These are phyloP conservation scores for Wickerhamiella domercqiae DNA, from an alignment of 805 yeast species.

Conservation along the genomic window DNA sequence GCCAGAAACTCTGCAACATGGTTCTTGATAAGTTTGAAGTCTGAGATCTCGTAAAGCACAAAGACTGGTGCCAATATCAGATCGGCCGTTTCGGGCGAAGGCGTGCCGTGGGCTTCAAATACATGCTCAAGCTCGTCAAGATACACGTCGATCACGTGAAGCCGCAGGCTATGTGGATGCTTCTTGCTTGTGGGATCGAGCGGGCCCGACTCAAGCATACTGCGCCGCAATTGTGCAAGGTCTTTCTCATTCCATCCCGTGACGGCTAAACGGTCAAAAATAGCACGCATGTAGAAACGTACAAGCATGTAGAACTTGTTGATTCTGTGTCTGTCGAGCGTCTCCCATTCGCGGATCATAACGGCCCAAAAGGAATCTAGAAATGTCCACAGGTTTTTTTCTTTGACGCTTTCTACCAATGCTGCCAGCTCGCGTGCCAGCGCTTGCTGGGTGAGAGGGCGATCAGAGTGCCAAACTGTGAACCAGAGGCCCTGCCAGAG, in stretches of 20 bases:
- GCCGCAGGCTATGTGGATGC: conserved; percentile 60
- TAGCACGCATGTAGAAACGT: conserved; percentile 58
- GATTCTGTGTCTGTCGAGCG: conserved; percentile 65
- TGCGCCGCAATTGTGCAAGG: conserved; percentile 21
- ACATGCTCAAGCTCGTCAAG: conserved; percentile 70
- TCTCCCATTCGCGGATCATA: conserved; percentile 66
- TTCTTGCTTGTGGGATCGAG: conserved; percentile 37
- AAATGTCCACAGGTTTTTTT: conserved; percentile 34
- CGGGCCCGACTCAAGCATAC: conserved; percentile 23
- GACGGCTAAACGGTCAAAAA: conserved; percentile 38
- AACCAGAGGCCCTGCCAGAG: conserved; percentile 93
- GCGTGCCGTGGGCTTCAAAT: conserved; percentile 32
- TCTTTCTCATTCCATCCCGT: conserved; percentile 38
- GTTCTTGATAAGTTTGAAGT: conserved; percentile 47
- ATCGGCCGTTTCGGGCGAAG: conserved; percentile 33
- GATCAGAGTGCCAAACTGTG: conserved; percentile 93
- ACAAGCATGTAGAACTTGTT: conserved; percentile 75
- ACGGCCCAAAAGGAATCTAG: conserved; percentile 69
- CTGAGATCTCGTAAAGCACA: conserved; percentile 32
- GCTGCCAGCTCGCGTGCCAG: conserved; percentile 60
- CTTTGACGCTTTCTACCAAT: conserved; percentile 25
- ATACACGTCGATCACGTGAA: conserved; percentile 72
- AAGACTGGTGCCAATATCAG: conserved; percentile 46
- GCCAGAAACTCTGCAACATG: conserved; percentile 46
- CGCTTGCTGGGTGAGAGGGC: conserved; percentile 81